Evolutionary conservation across 352 stramenopile genomes (phyloP).

Genomic region (Thraustochytrium striatum): DNA sequence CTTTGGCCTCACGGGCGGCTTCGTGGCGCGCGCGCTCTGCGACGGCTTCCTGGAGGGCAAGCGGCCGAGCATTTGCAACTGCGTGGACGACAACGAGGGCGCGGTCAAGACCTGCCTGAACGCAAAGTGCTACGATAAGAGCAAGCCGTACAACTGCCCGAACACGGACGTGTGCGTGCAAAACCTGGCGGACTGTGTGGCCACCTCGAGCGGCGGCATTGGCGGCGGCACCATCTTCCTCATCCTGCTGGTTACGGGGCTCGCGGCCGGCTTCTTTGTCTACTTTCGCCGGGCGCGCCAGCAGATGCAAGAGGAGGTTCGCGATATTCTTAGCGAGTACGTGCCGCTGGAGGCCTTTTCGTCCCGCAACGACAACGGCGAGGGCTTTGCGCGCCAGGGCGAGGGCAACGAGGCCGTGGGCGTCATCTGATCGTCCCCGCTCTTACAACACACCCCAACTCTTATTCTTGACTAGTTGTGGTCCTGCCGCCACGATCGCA

Average conservation of each 20-base stretch:
- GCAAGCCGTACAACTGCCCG: constrained; percentile 20
- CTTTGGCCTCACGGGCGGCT: constrained; percentile 29
- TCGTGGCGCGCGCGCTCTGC: constrained; percentile 28
- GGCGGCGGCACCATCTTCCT: constrained; percentile 37
- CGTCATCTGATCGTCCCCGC: constrained; percentile 33
- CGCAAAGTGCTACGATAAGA: not conserved
- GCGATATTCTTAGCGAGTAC: constrained; percentile 48
- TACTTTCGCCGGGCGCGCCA: constrained; percentile 24
- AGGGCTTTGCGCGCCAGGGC: not conserved
- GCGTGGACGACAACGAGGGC: not conserved
- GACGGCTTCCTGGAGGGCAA: constrained; percentile 8
- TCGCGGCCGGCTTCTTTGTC: constrained; percentile 32
- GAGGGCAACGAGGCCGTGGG: constrained; percentile 14
- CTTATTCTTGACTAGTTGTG: too few relatives aligned
- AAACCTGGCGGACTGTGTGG: not conserved
- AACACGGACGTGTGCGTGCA: not conserved
- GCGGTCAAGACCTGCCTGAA: constrained; percentile 3
- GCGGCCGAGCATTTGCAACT: constrained; percentile 38
- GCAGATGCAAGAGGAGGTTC: constrained; percentile 48
- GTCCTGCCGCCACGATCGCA: too few relatives aligned
- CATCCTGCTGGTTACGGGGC: not conserved
- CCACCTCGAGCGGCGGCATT: not conserved
- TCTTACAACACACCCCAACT: too few relatives aligned
- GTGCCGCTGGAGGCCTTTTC: constrained; percentile 44
- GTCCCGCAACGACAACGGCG: not conserved